A percentile compares a stretch with the other conserved stretches of the same genome.
phyloP scores from a whole-genome alignment of 2,329 filamentous ascomycete genomes.

The Lachnellula suecica region DNA sequence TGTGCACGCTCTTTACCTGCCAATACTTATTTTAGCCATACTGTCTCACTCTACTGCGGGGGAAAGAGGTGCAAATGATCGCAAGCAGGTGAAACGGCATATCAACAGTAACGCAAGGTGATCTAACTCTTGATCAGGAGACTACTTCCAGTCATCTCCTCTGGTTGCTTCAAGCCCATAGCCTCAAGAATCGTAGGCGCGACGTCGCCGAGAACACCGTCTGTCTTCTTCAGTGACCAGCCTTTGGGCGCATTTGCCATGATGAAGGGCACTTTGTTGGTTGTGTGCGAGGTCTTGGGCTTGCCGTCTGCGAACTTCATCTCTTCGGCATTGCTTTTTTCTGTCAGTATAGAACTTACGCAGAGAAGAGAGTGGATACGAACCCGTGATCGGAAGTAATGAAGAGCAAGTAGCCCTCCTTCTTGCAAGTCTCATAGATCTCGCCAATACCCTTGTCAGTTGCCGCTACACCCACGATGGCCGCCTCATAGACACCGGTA shows the following conservation, averaged over 20 bases:
- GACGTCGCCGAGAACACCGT: slow-evolving; percentile 93
- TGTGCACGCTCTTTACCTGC: slow-evolving; percentile 32
- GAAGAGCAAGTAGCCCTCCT: slow-evolving; percentile 89
- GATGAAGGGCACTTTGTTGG: slow-evolving; percentile 95
- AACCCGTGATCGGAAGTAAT: slow-evolving; percentile 93
- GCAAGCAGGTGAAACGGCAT: slow-evolving; percentile 7
- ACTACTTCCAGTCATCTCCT: slow-evolving; percentile 87
- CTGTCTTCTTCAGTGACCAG: slow-evolving; percentile 74
- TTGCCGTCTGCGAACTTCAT: slow-evolving; percentile 97
- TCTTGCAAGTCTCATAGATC: slow-evolving; percentile 91
- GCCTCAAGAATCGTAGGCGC: slow-evolving; percentile 88
- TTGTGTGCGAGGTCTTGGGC: slow-evolving; percentile 97
- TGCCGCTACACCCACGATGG: slow-evolving; percentile 77
- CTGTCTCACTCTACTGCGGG: slow-evolving; percentile 3
- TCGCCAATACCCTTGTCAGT: slow-evolving; percentile 93
- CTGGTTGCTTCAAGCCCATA: slow-evolving; percentile 88
- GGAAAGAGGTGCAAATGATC: background rate
- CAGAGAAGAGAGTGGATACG: slow-evolving; percentile 29
- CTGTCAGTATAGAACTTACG: slow-evolving; percentile 21
- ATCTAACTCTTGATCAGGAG: slow-evolving; percentile 69
- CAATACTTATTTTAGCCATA: slow-evolving; percentile 17
- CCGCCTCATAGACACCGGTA: slow-evolving; percentile 95
- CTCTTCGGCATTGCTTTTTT: slow-evolving; percentile 79
- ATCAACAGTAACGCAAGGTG: slow-evolving; percentile 14
- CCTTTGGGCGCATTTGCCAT: slow-evolving; percentile 95